A percentile compares a stretch with the other conserved stretches of the same genome.
These are phyloP conservation scores for Trichothecium roseum DNA, from an alignment of 2,329 filamentous ascomycete species.

Conservation along the genomic window DNA sequence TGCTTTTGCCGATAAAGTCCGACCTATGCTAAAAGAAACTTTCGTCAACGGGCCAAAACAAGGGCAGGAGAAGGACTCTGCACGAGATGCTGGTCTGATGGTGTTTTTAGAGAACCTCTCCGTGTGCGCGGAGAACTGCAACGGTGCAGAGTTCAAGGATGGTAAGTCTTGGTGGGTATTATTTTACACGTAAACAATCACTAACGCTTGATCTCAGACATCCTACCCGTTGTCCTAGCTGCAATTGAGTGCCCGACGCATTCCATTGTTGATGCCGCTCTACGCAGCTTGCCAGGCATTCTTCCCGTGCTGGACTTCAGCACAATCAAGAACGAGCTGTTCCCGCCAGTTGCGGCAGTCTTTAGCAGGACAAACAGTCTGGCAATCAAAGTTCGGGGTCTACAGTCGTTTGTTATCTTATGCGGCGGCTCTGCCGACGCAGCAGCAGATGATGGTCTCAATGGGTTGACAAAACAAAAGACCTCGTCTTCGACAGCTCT, in stretches of 20 bases:
- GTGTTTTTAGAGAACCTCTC: constrained; percentile 78
- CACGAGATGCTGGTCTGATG: constrained; percentile 83
- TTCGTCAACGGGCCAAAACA: constrained; percentile 57
- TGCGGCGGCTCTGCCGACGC: constrained; percentile 63
- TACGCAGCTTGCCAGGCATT: constrained; percentile 69
- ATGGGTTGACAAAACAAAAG: constrained; percentile 53
- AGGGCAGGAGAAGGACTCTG: constrained; percentile 62
- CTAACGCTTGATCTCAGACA: constrained; percentile 44
- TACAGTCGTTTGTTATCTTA: constrained; percentile 82
- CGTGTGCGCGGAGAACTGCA: constrained; percentile 67
- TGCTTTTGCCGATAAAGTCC: constrained; percentile 73
- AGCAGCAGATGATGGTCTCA: constrained; percentile 56
- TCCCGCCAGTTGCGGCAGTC: constrained; percentile 80
- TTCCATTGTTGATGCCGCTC: constrained; percentile 74
- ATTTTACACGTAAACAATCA: neutral
- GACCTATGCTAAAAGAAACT: constrained; percentile 74
- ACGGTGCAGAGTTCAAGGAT: constrained; percentile 90
- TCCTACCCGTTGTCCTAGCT: constrained; percentile 74
- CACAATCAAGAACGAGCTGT: constrained; percentile 93
- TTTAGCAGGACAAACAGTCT: constrained; percentile 91
- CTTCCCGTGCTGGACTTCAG: constrained; percentile 87
- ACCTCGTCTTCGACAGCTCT: constrained; percentile 63
- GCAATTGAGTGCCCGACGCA: constrained; percentile 86
- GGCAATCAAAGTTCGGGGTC: constrained; percentile 83
- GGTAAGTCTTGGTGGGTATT: constrained; percentile 37